These are phyloP conservation scores for Yamagishiella unicocca DNA, from an alignment of 139 green algal species.

Conservation along the genomic window DNA sequence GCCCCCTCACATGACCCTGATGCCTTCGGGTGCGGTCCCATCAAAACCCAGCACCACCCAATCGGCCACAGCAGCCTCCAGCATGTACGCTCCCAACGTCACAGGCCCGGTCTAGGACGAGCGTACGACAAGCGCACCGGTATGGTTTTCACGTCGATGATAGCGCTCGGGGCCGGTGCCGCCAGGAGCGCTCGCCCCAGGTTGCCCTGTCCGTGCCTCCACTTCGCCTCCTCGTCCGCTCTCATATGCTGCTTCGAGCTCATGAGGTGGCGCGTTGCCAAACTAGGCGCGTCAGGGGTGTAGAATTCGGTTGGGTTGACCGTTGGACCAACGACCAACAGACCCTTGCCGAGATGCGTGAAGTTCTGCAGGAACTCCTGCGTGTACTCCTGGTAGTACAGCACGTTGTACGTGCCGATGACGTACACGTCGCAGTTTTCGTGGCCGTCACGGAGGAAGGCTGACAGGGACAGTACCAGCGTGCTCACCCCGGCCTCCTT, in stretches of 20 bases:
- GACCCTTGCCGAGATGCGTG: not conserved
- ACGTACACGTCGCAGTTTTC: constrained; percentile 22
- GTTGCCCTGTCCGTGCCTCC: no score
- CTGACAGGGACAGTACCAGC: not conserved
- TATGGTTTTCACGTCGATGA: not conserved
- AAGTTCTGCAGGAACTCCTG: not conserved
- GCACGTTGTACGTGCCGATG: not conserved
- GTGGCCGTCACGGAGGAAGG: not conserved
- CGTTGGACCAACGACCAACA: not conserved
- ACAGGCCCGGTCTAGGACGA: no score
- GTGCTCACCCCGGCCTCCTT: not conserved
- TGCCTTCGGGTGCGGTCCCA: no score
- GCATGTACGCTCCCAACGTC: no score
- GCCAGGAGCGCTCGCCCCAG: no score
- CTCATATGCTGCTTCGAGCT: no score
- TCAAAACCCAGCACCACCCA: no score
- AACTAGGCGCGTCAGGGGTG: not conserved
- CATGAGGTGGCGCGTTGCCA: no score
- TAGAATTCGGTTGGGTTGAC: constrained; percentile 2
- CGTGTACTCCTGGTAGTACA: not conserved
- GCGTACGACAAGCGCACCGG: not conserved
- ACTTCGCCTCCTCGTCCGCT: no score
- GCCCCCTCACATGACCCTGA: no score
- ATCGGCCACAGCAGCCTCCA: no score
- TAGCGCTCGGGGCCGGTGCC: no score